These are phyloP conservation scores for Aspergillus jensenii DNA, from an alignment of 2,329 filamentous ascomycete species.

Conservation along the genomic window DNA sequence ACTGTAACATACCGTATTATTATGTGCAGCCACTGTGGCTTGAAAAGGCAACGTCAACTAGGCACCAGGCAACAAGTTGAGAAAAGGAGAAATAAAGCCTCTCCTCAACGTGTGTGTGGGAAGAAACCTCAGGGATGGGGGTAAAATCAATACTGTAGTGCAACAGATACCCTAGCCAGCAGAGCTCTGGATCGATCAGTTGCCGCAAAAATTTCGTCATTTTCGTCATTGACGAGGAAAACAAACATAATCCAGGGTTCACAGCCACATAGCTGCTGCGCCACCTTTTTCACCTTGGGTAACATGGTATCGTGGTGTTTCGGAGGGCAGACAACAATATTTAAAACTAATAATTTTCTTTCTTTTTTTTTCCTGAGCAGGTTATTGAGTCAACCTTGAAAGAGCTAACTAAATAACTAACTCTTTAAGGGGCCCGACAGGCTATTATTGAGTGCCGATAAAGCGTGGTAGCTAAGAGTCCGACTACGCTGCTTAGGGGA, in stretches of 20 bases:
- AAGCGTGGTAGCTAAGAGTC: slow-evolving; percentile 21
- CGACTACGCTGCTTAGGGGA: slow-evolving; percentile 24
- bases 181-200: background rate
- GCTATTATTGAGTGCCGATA: slow-evolving; percentile 16
- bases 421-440: slow-evolving; percentile 9
- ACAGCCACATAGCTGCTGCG: slow-evolving; percentile 8
- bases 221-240: slow-evolving; percentile 1
- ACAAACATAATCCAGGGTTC: background rate
- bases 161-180: background rate
- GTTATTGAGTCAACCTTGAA: slow-evolving; percentile 14
- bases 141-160: background rate
- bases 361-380: slow-evolving; percentile 2
- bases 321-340: slow-evolving; percentile 5
- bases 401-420: slow-evolving; percentile 2
- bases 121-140: no score
- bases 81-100: background rate
- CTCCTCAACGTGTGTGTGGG: no score
- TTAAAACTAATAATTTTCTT: slow-evolving; percentile 9
- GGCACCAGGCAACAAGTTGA: slow-evolving; percentile 8
- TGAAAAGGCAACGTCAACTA: background rate
- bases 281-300: background rate
- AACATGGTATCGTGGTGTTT: slow-evolving; percentile 7
- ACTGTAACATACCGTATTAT: background rate
- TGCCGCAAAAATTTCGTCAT: background rate
- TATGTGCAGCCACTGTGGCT: slow-evolving; percentile 8